Evolutionary conservation across 768 basidiomycete species (phyloP), one percentile per base, ranked within the genome.

Genomic region (Suillus lakei): DNA sequence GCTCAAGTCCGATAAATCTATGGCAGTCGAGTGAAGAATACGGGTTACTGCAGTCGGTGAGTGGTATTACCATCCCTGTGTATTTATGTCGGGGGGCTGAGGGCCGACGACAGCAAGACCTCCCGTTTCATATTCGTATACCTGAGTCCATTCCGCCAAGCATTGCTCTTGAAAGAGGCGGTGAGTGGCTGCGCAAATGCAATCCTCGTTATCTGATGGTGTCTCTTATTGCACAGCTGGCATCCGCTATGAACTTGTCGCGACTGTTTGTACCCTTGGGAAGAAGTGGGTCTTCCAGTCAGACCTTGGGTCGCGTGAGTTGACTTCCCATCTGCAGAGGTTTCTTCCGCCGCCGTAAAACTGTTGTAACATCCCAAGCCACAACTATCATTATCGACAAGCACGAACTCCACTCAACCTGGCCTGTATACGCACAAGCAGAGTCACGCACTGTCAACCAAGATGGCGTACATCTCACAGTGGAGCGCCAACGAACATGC

Each of bases 131-230:
- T 64, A 92, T 98, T 59, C 91, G 95, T 30, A 90, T 98, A 71
- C 96, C 96, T 0, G 95, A 97, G 76, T 91, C 92, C 12, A 90
- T 95, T 65, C 96, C 96, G 2, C 94, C 96, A 18, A 92, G 86
- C 48, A 86, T 95, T 64, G 86, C 91, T 5, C 82, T 98, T 64
- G 91, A 94, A 63, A 89, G 86, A 74, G 86, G 86, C 71, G 91
- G 91, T 88, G 63, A 68, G 85, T 68, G 26, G 12, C 58, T 9
- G 30, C 16, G 8, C 15, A 7, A 34, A 10, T 5, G 4, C 36
- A 26, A 15, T 32, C 6, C 32, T 9, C 63, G 2, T 12, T 32
- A 21, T 21, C 68, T 28, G 48, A 12, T 41, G 30, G 65, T 2
- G 50, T 30, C n/a, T n/a, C n/a, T 23, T 54, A 1, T 28, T 62